A percentile compares a stretch with the other conserved stretches of the same genome.
Conservation (phyloP, 1,284 basidiomycete species). For the Pseudozyma pruni region DNA sequence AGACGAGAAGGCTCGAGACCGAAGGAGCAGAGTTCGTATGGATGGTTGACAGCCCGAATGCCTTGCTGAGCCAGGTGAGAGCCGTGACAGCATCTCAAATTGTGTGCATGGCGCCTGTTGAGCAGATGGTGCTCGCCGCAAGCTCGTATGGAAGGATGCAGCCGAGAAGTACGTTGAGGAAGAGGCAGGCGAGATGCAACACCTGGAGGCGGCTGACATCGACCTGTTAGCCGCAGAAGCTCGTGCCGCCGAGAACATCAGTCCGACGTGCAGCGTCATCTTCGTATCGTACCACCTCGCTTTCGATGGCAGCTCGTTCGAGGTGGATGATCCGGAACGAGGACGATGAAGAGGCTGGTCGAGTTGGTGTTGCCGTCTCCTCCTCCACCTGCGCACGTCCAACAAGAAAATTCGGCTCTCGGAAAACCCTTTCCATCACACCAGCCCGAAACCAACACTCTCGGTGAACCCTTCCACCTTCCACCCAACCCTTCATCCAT, state of each 20-base stretch:
- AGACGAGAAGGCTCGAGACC: not conserved
- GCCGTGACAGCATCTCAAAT: too few species aligned
- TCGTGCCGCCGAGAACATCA: conserved; percentile 5
- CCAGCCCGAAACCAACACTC: not conserved
- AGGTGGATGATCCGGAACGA: too few species aligned
- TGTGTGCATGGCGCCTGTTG: too few species aligned
- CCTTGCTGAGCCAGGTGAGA: too few species aligned
- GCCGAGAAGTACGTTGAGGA: not conserved
- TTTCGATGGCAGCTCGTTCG: too few species aligned
- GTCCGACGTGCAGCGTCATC: conserved; percentile 20
- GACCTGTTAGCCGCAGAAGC: not conserved
- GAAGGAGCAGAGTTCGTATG: not conserved
- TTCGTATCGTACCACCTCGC: too few species aligned
- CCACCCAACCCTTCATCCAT: not conserved
- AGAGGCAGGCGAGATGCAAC: not conserved
- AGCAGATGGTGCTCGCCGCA: not conserved
- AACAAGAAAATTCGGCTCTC: conserved; percentile 3
- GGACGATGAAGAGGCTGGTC: not conserved
- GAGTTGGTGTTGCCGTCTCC: conserved; percentile 9
- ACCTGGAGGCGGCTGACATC: not conserved
- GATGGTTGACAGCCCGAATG: not conserved
- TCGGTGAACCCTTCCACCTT: not conserved
- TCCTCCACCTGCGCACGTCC: not conserved
- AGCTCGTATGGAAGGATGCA: not conserved
- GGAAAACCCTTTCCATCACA: conserved; percentile 1